A percentile compares a stretch with the other conserved stretches of the same genome.
Evolutionary conservation across 164 flowering plant genomes (phyloP).

Genomic region (Aristolochia californica): DNA sequence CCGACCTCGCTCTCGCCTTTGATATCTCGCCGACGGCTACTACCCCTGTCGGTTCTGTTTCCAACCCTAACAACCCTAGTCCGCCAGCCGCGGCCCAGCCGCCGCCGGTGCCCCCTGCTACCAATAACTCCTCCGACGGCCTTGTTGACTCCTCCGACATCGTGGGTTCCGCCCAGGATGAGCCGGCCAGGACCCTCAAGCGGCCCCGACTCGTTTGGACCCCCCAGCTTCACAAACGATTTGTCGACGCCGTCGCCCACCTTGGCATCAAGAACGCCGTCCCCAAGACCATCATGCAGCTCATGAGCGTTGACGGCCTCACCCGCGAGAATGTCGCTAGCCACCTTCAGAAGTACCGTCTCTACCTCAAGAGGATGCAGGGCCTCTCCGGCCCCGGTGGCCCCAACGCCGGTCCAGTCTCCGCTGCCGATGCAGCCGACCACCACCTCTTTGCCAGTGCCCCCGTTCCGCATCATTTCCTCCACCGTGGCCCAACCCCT

Average conservation of each 20-base stretch:
- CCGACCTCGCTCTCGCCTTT: slow-evolving; percentile 83
- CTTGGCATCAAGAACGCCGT: slow-evolving; percentile 97
- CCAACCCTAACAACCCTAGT: neutral
- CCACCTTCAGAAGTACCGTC: slow-evolving; percentile 88
- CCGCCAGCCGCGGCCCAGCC: slow-evolving; percentile 6
- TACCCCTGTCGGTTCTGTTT: slow-evolving; percentile 1
- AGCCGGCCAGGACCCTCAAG: slow-evolving; percentile 86
- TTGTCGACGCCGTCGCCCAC: slow-evolving; percentile 96
- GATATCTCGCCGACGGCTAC: slow-evolving; percentile 31
- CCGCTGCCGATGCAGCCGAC: slow-evolving; percentile 52
- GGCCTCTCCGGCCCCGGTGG: slow-evolving; percentile 44
- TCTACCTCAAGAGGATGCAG: slow-evolving; percentile 91
- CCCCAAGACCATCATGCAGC: slow-evolving; percentile 99
- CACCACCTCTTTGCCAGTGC: slow-evolving; percentile 84
- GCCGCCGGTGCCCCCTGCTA: slow-evolving; percentile 18
- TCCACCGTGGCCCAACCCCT: slow-evolving; percentile 34
- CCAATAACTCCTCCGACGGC: slow-evolving; percentile 54
- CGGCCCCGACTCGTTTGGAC: slow-evolving; percentile 97
- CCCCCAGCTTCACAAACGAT: slow-evolving; percentile 94
- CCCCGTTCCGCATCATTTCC: slow-evolving; percentile 78
- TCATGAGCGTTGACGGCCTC: slow-evolving; percentile 97
- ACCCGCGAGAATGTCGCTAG: slow-evolving; percentile 97
- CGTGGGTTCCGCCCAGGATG: slow-evolving; percentile 40
- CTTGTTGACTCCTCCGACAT: slow-evolving; percentile 18
- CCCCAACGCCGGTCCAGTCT: slow-evolving; percentile 20